Conservation (phyloP, 1,139 yeast species). For the Geotrichum aggregatum region DNA sequence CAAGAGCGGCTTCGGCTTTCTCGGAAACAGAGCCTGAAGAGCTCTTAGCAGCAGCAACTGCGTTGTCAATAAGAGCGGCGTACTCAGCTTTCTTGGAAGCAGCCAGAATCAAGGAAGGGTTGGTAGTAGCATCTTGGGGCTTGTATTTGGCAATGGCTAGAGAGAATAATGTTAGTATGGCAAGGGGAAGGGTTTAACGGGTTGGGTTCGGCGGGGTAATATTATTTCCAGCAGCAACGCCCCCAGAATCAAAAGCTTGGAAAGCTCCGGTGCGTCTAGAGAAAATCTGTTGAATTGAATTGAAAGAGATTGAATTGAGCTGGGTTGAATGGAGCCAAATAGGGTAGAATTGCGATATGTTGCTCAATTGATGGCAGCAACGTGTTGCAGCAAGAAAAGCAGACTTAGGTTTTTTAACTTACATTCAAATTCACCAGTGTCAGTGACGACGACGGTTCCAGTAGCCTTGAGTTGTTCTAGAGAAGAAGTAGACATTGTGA, state of each 20-base stretch:
- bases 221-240: not conserved
- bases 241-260: not conserved
- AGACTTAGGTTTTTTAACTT: constrained; percentile 24
- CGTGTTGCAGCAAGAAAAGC: not conserved
- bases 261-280: not conserved
- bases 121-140: constrained; percentile 99
- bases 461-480: constrained; percentile 90
- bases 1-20: constrained; percentile 74
- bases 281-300: not conserved
- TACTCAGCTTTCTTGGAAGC: constrained; percentile 90
- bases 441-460: constrained; percentile 95
- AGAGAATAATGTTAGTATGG: constrained; percentile 2
- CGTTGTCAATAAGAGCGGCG: constrained; percentile 83
- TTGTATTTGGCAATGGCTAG: constrained; percentile 86
- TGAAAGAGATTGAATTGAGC: constrained; percentile 3
- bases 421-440: constrained; percentile 96
- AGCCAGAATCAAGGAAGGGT: constrained; percentile 95
- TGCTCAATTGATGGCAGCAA: not conserved
- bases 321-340: not conserved
- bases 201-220: constrained; percentile 3
- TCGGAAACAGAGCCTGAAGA: constrained; percentile 51
- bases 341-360: too few relatives aligned
- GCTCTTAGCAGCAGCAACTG: constrained; percentile 77
- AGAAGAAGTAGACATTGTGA: constrained; percentile 56
- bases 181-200: not conserved